Evolutionary conservation across 2,329 filamentous ascomycete genomes (phyloP), one percentile per base, ranked within the genome.

Genomic region (Neofusicoccum umdonicola): DNA sequence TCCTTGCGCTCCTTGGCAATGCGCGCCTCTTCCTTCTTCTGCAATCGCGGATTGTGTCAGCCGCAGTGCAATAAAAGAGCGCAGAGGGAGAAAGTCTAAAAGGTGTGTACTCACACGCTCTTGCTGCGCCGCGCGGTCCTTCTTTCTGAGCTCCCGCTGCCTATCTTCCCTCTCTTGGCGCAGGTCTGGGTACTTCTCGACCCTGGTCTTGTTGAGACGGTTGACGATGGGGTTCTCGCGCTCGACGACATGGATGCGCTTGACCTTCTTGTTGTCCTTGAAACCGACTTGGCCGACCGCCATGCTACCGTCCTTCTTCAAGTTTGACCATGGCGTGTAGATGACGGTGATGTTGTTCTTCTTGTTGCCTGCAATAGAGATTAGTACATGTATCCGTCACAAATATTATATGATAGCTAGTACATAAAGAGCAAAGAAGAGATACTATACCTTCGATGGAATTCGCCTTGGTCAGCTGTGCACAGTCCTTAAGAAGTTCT

Each of bases 401-500:
- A n/a, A 17, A 5, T 17, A 15, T 15, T 27, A 5, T 19, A 3
- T 27, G 39, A 45, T 39, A 15, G 8, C 27, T 17, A 31, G 13
- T n/a, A 15, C 6, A 35, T 31, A 31, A 7, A 31, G 5, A 31
- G 6, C 27, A 31, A 6, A 48, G n/a, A 62, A 45, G 15, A 13
- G 35, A 8, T 50, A 44, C 8, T 44, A 47, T 48, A 90, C 91
- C 95, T 82, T 99, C 95, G 71, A 99, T 99, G 65, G 93, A 97
- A 80, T 99, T 99, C 67, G 95, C 95, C 80, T 99, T 99, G 65
- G 95, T 99, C 71, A 99, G 84, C 78, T 99, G 95, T n/a, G 91
- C 95, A 72, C 95, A 92, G 78, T 99, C 95, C 69, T 84, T 66
- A 99, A 76, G 34, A 99, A 99, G 84, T 3, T 87, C 86, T 67